Evolutionary conservation across 495 filamentous ascomycete species (phyloP).

Genomic region (Xylaria telfairii): DNA sequence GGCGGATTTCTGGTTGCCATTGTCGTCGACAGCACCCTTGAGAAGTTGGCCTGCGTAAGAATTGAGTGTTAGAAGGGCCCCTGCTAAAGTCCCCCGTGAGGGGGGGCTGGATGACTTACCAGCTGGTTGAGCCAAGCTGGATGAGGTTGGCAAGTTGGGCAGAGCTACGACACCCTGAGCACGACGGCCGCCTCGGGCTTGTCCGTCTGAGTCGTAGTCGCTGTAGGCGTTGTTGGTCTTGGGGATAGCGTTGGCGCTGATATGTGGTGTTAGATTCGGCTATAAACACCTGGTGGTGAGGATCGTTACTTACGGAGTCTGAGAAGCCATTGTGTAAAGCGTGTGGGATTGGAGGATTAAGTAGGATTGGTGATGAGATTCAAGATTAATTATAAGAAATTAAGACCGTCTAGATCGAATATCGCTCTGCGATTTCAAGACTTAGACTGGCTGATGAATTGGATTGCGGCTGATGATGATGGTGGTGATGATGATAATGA

Average conservation of each 20-base stretch:
- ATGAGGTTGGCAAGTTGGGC: slow-evolving; percentile 45
- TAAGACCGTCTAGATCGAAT: slow-evolving; percentile 1
- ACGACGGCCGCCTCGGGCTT: slow-evolving; percentile 37
- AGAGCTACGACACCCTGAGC: slow-evolving; percentile 35
- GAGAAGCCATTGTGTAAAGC: slow-evolving; percentile 36
- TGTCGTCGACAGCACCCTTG: slow-evolving; percentile 48
- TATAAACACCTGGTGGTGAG: neutral
- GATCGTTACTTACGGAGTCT: slow-evolving; percentile 33
- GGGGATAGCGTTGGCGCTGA: slow-evolving; percentile 34
- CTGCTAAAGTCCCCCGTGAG: neutral
- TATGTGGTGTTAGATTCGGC: slow-evolving; percentile 17
- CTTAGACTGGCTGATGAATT: slow-evolving; percentile 37
- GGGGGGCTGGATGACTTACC: slow-evolving; percentile 36
- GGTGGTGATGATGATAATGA: slow-evolving; percentile 32
- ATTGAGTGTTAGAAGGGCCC: neutral
- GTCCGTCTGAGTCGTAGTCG: slow-evolving; percentile 39
- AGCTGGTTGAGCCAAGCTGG: slow-evolving; percentile 46
- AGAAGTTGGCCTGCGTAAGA: slow-evolving; percentile 40
- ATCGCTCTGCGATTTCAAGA: slow-evolving; percentile 20
- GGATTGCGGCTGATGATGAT: slow-evolving; percentile 18
- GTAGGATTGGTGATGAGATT: slow-evolving; percentile 14
- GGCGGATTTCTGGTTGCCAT: slow-evolving; percentile 50
- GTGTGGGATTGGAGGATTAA: neutral
- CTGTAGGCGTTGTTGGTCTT: slow-evolving; percentile 40
- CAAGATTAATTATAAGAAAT: slow-evolving; percentile 3